A percentile compares a stretch with the other conserved stretches of the same genome.
These are phyloP conservation scores for Penicillium sumatraense DNA, from an alignment of 2,329 filamentous ascomycete genomes.

Conservation along the genomic window DNA sequence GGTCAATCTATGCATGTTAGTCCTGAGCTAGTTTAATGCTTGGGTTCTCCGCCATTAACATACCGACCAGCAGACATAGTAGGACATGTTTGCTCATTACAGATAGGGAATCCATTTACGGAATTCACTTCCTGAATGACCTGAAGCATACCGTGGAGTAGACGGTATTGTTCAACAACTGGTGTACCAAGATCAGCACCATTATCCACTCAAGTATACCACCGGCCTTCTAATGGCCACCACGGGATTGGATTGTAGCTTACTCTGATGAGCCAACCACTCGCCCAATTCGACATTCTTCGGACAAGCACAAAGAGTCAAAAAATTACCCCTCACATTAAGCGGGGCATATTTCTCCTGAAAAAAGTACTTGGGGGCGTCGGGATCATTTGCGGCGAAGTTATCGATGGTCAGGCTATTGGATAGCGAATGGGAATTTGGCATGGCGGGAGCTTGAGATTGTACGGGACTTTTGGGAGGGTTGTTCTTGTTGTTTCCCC, in stretches of 20 bases:
- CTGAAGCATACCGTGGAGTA: constrained; percentile 86
- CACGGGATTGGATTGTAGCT: constrained; percentile 23
- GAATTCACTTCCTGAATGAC: constrained; percentile 86
- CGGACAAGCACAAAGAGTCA: constrained; percentile 90
- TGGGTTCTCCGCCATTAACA: constrained; percentile 48
- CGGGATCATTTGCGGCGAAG: constrained; percentile 43
- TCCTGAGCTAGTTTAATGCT: too few species aligned
- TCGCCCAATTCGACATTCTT: constrained; percentile 93
- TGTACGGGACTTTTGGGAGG: constrained; percentile 43
- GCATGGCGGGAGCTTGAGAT: constrained; percentile 34
- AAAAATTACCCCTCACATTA: constrained; percentile 96
- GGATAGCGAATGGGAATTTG: constrained; percentile 46
- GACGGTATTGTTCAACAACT: constrained; percentile 93
- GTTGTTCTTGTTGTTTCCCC: constrained; percentile 52
- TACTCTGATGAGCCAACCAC: constrained; percentile 95
- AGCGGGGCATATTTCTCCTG: constrained; percentile 68
- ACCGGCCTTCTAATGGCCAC: not conserved
- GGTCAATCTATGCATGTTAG: constrained; percentile 68
- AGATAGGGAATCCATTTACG: constrained; percentile 73
- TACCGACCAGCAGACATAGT: constrained; percentile 94
- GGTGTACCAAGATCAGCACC: constrained; percentile 20
- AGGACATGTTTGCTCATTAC: constrained; percentile 81
- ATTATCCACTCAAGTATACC: constrained; percentile 1
- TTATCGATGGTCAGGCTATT: constrained; percentile 44
- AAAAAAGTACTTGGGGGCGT: constrained; percentile 55